Percentiles rank a stretch among this genome's conserved stretches.
phyloP scores from a whole-genome alignment of 306 rosid genomes.

The Medicago lupulina region DNA sequence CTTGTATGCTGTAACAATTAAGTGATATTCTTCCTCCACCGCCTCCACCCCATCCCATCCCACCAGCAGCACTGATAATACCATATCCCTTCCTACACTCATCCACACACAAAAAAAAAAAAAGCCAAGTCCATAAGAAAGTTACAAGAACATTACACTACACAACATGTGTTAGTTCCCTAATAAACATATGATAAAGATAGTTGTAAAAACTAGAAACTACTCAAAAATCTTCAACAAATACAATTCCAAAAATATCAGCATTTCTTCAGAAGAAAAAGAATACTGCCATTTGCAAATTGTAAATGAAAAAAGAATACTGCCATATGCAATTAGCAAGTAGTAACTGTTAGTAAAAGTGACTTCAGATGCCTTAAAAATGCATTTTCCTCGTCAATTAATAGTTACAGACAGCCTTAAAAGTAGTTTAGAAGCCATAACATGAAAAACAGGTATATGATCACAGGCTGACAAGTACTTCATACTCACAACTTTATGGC shows the following conservation, averaged over 20 bases:
- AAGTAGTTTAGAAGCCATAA: conserved; percentile 37
- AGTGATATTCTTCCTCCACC: conserved; percentile 99
- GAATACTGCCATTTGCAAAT: conserved; percentile 34
- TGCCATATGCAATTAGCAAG: conserved; percentile 22
- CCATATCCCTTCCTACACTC: conserved; percentile 90
- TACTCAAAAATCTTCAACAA: conserved; percentile 35
- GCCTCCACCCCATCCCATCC: conserved; percentile 98
- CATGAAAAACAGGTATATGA: conserved; percentile 32
- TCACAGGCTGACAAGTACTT: conserved; percentile 35
- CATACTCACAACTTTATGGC: conserved; percentile 90
- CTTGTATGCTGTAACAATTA: conserved; percentile 96
- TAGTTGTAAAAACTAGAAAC: conserved; percentile 32
- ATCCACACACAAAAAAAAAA: conserved; percentile 17
- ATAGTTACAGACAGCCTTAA: conserved; percentile 21
- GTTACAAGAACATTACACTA: conserved; percentile 37
- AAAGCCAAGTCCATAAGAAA: conserved; percentile 34
- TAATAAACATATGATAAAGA: conserved; percentile 28
- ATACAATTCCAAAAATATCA: conserved; percentile 33
- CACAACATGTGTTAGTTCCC: conserved; percentile 22
- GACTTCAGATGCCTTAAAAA: conserved; percentile 34
- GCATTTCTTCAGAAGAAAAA: conserved; percentile 21
- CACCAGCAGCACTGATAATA: conserved; percentile 93
- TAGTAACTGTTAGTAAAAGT: conserved; percentile 13
- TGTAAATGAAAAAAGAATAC: conserved; percentile 33
- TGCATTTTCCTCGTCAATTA: conserved; percentile 28